Evolutionary conservation across 768 basidiomycete genomes (phyloP), one percentile per base, ranked within the genome.

Genomic region (Tylopilus felleus): DNA sequence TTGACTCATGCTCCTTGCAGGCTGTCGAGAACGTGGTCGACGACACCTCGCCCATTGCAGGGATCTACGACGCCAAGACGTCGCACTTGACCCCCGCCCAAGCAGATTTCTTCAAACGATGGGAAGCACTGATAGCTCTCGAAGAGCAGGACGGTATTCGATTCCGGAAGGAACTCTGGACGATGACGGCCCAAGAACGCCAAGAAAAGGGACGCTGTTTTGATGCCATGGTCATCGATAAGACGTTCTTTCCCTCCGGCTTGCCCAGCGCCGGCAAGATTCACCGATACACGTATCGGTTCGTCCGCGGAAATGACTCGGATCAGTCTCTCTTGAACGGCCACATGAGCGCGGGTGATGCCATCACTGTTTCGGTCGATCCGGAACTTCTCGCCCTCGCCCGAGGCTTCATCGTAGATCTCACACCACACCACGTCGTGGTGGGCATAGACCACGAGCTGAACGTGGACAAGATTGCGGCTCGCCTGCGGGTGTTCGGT

Each of bases 131-230:
- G 16, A 77, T 98, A 52, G 78, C 91, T 2, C 65, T 85, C 5
- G 97, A 99, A 68, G 97, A 98, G 66, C 85, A 87, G 53, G 95
- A 97, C 59, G 74, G 90, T 14, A 73, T 86, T 10, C 80, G 90
- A 19, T 94, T 92, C 74, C 84, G 84, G 66, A 90, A 89, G 59
- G 95, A 99, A 62, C 75, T 98, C 9, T 99, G 97, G 97, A 94
- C 90, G 0, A 82, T 96, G 79, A 80, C 80, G 7, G 92, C 93
- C 0, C 73, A 69, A 17, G 86, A 94, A 62, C 79, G 97, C 51
- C 90, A 93, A 69, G 78, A 73, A 51, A 81, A 80, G 39, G 97
- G 97, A 3, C 77, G 94, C 58, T 97, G 94, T 65, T 90, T 98
- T 60, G 76, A 80, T 36, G 74, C 80, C 43, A 95, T 98, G 96